A percentile compares a stretch with the other conserved stretches of the same genome.
Conservation (phyloP, 1,139 yeast genomes). For the Entelexis sorbosivorans region DNA sequence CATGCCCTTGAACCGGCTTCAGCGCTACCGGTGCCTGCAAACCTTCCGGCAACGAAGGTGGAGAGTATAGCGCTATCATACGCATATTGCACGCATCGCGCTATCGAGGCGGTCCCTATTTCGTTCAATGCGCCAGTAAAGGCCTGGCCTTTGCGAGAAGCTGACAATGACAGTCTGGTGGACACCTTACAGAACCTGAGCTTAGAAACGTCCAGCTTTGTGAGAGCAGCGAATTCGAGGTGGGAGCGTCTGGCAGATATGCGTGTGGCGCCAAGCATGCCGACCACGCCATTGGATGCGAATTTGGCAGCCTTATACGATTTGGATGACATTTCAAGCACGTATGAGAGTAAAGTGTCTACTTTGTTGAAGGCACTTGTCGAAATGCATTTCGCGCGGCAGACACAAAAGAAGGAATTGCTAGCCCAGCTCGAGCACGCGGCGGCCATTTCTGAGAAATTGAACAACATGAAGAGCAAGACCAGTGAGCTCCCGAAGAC, state of each 20-base stretch:
- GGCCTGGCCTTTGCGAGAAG: background rate
- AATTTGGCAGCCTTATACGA: constrained; percentile 10
- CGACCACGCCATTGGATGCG: background rate
- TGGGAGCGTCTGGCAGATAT: background rate
- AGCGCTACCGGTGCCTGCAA: background rate
- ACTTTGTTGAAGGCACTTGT: constrained; percentile 10
- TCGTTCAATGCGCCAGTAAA: background rate
- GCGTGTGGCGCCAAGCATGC: background rate
- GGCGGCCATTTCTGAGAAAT: constrained; percentile 15
- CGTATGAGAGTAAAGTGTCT: constrained; percentile 6
- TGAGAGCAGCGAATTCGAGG: background rate
- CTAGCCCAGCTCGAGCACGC: constrained; percentile 31
- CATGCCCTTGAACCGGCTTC: background rate
- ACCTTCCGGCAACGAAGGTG: background rate
- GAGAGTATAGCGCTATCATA: background rate
- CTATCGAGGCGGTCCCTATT: background rate
- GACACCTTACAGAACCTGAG: background rate
- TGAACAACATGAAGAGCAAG: constrained; percentile 9
- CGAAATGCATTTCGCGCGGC: constrained; percentile 17
- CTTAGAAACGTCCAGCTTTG: background rate
- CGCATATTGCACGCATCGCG: background rate
- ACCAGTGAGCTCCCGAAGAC: constrained; percentile 3
- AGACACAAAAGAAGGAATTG: constrained; percentile 31
- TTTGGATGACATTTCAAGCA: constrained; percentile 8
- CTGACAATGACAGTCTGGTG: background rate